Conservation (phyloP, 805 yeast genomes). For the Lachancea kluyveri region DNA sequence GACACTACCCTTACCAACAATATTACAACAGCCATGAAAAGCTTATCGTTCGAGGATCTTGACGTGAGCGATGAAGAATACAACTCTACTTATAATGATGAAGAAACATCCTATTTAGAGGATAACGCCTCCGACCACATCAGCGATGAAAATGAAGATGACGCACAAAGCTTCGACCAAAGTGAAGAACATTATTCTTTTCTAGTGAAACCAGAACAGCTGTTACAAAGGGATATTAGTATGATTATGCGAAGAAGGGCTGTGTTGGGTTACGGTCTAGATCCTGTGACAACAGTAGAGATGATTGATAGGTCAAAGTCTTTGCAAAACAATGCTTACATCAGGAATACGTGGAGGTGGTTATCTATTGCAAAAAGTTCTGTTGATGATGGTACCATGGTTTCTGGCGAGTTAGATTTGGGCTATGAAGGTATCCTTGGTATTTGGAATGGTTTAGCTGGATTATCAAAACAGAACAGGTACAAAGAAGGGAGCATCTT, state of each 20-base stretch:
- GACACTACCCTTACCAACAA: conserved; percentile 17
- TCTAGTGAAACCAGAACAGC: conserved; percentile 34
- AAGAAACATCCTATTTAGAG: conserved; percentile 6
- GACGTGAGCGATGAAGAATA: conserved; percentile 13
- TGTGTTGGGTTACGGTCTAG: conserved; percentile 60
- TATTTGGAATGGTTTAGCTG: conserved; percentile 75
- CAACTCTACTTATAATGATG: conserved; percentile 4
- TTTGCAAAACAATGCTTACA: conserved; percentile 45
- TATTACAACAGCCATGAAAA: conserved; percentile 16
- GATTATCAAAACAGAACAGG: conserved; percentile 44
- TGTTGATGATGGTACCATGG: conserved; percentile 59
- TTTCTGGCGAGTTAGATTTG: conserved; percentile 64
- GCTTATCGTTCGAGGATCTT: conserved; percentile 28
- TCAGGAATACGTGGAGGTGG: conserved; percentile 91
- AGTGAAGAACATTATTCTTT: conserved; percentile 19
- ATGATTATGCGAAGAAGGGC: conserved; percentile 69
- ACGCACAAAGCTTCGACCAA: conserved; percentile 12
- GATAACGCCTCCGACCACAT: no score
- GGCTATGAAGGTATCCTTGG: conserved; percentile 87
- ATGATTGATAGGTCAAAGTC: conserved; percentile 48
- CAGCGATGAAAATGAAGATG: no score
- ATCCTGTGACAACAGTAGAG: conserved; percentile 56
- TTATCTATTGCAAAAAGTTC: conserved; percentile 63
- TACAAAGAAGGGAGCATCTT: conserved; percentile 28
- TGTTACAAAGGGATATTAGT: conserved; percentile 69